Percentiles rank a stretch among this genome's conserved stretches.
Evolutionary conservation across 306 rosid species (phyloP).

Genomic region (Citrullus amarus): DNA sequence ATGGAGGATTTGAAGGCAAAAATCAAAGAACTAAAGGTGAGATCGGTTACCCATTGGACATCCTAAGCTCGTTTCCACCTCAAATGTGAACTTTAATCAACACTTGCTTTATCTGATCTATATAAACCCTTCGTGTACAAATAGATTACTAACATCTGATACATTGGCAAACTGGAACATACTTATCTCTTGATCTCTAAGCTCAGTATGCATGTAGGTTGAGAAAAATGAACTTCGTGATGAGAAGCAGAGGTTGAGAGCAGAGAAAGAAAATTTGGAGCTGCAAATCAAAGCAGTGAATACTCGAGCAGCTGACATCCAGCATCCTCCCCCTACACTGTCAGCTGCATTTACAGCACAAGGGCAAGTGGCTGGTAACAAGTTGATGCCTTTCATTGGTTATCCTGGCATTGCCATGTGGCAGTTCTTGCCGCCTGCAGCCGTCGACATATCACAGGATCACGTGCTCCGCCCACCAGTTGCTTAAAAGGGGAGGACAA

Average conservation of each 20-base stretch:
- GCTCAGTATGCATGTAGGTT: slow-evolving; percentile 25
- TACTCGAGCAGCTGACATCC: slow-evolving; percentile 39
- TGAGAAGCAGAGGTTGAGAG: slow-evolving; percentile 68
- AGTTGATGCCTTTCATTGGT: slow-evolving; percentile 50
- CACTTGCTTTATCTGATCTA: background rate
- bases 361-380: slow-evolving; percentile 48
- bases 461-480: slow-evolving; percentile 71
- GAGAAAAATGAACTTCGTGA: slow-evolving; percentile 76
- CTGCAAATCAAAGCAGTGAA: slow-evolving; percentile 43
- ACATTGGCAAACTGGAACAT: background rate
- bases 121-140: background rate
- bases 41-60: background rate
- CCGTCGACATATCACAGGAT: slow-evolving; percentile 65
- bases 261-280: slow-evolving; percentile 62
- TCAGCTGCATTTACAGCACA: slow-evolving; percentile 45
- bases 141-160: background rate
- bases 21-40: slow-evolving; percentile 76
- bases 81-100: background rate
- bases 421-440: slow-evolving; percentile 66
- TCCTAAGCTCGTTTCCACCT: background rate
- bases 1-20: slow-evolving; percentile 30
- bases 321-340: slow-evolving; percentile 37
- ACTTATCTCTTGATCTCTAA: slow-evolving; percentile 8
- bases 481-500: slow-evolving; percentile 41
- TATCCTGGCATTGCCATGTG: slow-evolving; percentile 72